Conservation (phyloP, 768 basidiomycete genomes). For the Tricholoma hemisulphureum region DNA sequence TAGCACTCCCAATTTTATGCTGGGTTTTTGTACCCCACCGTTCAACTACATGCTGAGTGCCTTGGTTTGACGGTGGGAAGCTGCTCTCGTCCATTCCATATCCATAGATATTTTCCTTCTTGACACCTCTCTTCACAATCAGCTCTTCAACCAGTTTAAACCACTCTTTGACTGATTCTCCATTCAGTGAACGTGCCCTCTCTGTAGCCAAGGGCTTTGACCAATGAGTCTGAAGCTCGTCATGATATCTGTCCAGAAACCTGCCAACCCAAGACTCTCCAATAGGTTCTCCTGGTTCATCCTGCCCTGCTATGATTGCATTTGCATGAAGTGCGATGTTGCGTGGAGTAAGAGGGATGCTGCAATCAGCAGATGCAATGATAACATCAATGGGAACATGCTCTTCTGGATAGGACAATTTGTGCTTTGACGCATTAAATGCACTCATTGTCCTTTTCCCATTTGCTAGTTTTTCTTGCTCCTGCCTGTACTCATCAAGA, state of each 20-base stretch:
- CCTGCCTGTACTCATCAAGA: constrained; percentile 10
- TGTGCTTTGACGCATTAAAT: constrained; percentile 4
- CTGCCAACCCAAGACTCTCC: constrained; percentile 27
- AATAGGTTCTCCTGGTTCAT: constrained; percentile 9
- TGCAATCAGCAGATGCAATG: constrained; percentile 15
- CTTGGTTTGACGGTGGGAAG: constrained; percentile 22
- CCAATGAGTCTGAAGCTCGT: constrained; percentile 33
- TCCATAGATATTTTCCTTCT: constrained; percentile 19
- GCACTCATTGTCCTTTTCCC: not conserved
- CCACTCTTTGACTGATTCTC: constrained; percentile 28
- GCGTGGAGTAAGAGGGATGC: constrained; percentile 9
- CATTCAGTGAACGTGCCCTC: constrained; percentile 28
- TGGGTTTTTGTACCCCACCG: constrained; percentile 18
- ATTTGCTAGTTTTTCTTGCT: constrained; percentile 3
- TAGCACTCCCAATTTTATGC: constrained; percentile 18
- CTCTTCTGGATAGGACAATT: constrained; percentile 10
- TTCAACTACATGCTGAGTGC: constrained; percentile 29
- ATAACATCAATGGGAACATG: constrained; percentile 22
- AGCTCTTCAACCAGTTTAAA: constrained; percentile 27
- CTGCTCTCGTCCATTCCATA: constrained; percentile 39
- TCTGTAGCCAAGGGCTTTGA: constrained; percentile 30
- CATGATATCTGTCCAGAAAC: constrained; percentile 21
- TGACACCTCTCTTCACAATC: constrained; percentile 21
- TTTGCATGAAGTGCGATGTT: constrained; percentile 15
- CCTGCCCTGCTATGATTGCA: constrained; percentile 7